Evolutionary conservation across 164 flowering plant genomes (phyloP).

Genomic region (Magnolia sinica): DNA sequence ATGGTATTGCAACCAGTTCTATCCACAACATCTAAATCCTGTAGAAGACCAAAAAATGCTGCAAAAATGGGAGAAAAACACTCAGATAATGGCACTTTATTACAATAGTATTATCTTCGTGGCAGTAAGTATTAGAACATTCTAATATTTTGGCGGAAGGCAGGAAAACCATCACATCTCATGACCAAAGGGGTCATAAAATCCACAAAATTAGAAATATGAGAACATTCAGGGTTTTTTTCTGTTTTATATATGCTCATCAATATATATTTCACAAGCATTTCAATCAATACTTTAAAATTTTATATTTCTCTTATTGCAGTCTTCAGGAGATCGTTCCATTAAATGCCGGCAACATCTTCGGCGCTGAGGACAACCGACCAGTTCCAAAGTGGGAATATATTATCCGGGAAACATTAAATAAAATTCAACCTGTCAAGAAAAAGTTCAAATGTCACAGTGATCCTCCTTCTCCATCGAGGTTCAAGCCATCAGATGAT

Average conservation of each 20-base stretch:
- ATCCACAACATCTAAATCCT: too few relatives aligned
- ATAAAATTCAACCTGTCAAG: constrained; percentile 43
- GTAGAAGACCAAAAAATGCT: background rate
- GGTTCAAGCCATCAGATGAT: constrained; percentile 74
- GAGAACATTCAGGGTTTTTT: too few relatives aligned
- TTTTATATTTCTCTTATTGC: constrained; percentile 17
- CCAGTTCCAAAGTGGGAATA: constrained; percentile 80
- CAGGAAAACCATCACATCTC: background rate
- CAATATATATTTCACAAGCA: background rate
- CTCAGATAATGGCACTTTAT: background rate
- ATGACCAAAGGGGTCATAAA: background rate
- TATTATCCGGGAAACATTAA: constrained; percentile 69
- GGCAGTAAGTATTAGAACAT: background rate
- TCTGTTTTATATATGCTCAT: too few relatives aligned
- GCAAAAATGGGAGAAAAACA: background rate
- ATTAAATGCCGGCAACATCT: constrained; percentile 86
- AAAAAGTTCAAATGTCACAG: constrained; percentile 61
- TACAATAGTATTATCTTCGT: background rate
- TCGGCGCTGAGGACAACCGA: constrained; percentile 86
- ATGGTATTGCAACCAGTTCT: too few relatives aligned
- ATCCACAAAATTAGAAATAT: background rate
- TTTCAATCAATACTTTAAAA: background rate
- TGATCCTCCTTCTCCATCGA: constrained; percentile 93
- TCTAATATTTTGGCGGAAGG: background rate
- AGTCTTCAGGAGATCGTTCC: constrained; percentile 98